A percentile compares a stretch with the other conserved stretches of the same genome.
Conservation (phyloP, 2,329 filamentous ascomycete species). For the Helotiales sp. region DNA sequence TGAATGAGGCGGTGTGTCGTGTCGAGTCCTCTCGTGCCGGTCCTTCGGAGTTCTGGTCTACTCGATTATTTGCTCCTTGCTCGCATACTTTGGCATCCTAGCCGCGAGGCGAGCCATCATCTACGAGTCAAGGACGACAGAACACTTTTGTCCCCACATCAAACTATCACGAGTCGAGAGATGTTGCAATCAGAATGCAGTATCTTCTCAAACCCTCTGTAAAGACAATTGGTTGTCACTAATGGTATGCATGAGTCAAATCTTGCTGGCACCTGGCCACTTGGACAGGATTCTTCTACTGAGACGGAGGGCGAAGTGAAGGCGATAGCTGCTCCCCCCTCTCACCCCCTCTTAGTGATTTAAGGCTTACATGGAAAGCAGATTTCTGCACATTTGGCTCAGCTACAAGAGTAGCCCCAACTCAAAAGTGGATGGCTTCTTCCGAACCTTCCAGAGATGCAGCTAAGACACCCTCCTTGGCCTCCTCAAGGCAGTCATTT, state of each 20-base stretch:
- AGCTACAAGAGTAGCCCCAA: neutral
- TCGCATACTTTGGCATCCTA: neutral
- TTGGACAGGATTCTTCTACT: neutral
- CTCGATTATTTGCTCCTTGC: neutral
- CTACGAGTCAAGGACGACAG: neutral
- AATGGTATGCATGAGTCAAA: neutral
- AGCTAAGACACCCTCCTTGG: neutral
- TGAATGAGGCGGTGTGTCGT: neutral
- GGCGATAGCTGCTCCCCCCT: neutral
- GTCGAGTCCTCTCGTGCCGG: neutral
- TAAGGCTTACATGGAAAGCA: neutral
- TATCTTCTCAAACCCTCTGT: neutral
- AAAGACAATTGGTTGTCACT: neutral
- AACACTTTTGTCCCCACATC: neutral
- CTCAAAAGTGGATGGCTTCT: neutral
- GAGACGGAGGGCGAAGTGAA: neutral
- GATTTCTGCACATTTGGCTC: neutral
- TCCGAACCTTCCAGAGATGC: neutral
- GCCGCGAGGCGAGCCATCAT: neutral
- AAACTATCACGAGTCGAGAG: neutral
- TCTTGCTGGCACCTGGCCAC: neutral
- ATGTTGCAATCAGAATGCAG: neutral
- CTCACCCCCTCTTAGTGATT: neutral
- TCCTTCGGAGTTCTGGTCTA: neutral
- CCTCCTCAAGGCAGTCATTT: neutral